Conservation (phyloP, 352 stramenopile genomes). For the Pythium angustatum region DNA sequence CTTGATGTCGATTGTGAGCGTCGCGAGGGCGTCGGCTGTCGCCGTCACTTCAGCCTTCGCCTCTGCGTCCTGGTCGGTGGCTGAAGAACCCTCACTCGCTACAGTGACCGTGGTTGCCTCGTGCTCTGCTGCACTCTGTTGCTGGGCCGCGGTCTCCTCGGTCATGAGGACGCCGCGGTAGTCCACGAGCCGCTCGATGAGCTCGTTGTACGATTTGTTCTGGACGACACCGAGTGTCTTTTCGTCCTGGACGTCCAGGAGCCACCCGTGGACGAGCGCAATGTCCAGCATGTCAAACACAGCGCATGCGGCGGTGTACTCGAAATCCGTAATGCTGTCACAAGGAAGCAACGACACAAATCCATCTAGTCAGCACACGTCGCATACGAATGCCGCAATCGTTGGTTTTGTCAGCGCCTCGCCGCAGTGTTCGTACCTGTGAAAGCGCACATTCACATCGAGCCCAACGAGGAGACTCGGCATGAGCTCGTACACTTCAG, state of each 20-base stretch:
- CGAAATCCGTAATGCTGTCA: conserved; percentile 88
- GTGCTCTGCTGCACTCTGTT: no score
- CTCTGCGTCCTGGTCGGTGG: background rate
- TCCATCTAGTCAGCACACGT: no score
- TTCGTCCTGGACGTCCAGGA: conserved; percentile 93
- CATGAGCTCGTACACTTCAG: conserved; percentile 91
- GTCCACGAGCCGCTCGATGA: conserved; percentile 94
- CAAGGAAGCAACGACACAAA: no score
- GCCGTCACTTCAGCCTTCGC: background rate
- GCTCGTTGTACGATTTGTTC: conserved; percentile 97
- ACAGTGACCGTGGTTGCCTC: no score
- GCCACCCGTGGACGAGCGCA: conserved; percentile 96
- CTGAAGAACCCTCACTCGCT: no score
- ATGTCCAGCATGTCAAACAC: conserved; percentile 97
- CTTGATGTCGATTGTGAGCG: conserved; percentile 49
- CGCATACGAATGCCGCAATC: no score
- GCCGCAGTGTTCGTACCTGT: no score
- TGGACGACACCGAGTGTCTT: conserved; percentile 79
- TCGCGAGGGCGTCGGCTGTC: background rate
- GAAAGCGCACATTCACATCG: conserved; percentile 98
- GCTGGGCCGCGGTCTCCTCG: conserved; percentile 32
- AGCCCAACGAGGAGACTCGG: conserved; percentile 95
- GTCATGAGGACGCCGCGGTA: conserved; percentile 75
- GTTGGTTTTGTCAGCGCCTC: no score
- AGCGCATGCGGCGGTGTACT: conserved; percentile 95